These are phyloP conservation scores for Cryptosporidium tyzzeri DNA, from an alignment of 169 alveolate genomes.

Conservation along the genomic window DNA sequence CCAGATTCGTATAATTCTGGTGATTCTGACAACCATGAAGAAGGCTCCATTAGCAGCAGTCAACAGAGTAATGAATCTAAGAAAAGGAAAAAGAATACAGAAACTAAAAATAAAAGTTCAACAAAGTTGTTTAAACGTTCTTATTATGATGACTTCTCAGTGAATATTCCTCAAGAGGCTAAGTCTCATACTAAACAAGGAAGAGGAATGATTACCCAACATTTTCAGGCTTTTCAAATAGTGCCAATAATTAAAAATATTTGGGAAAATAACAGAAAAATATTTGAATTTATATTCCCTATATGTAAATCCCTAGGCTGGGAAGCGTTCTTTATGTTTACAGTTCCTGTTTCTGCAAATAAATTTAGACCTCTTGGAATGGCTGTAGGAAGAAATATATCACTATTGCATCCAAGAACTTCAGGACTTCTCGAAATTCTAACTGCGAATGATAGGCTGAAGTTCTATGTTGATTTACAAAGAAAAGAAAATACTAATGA, in stretches of 20 bases:
- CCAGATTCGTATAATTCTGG: neutral
- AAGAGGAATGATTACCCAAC: conserved; percentile 82
- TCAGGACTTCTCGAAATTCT: conserved; percentile 82
- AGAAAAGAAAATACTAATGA: conserved; percentile 30
- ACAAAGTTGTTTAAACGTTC: conserved; percentile 51
- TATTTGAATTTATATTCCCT: conserved; percentile 83
- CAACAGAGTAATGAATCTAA: conserved; percentile 16
- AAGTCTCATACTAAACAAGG: conserved; percentile 80
- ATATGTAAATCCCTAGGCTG: conserved; percentile 81
- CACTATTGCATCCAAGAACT: conserved; percentile 81
- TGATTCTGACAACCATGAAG: neutral
- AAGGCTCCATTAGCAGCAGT: neutral
- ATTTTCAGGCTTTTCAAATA: conserved; percentile 86
- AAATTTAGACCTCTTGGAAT: conserved; percentile 81
- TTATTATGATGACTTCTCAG: conserved; percentile 32
- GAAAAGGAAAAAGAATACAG: conserved; percentile 5
- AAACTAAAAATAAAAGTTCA: neutral
- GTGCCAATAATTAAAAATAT: conserved; percentile 82
- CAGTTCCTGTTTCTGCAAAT: conserved; percentile 87
- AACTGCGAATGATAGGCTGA: conserved; percentile 76
- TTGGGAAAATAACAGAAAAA: conserved; percentile 81
- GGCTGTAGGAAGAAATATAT: conserved; percentile 76
- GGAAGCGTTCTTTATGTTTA: conserved; percentile 82
- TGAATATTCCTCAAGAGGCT: conserved; percentile 64
- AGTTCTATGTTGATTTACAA: conserved; percentile 56